Conservation (phyloP, 352 stramenopile species). For the Phytophthora pistaciae region DNA sequence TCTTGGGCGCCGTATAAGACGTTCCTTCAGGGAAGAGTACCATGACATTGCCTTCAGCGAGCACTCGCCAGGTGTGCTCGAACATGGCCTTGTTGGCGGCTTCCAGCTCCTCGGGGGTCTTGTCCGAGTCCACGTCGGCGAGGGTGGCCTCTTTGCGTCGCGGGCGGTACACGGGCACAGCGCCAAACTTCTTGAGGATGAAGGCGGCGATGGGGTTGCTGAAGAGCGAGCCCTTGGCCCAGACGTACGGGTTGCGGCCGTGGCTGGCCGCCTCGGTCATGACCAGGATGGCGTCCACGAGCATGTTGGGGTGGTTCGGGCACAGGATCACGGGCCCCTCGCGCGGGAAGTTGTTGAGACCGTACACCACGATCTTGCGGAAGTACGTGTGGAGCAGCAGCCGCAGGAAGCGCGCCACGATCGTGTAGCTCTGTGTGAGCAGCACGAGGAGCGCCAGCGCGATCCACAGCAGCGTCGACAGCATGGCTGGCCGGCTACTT, state of each 20-base stretch:
- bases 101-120: constrained; percentile 68
- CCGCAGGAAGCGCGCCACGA: constrained; percentile 72
- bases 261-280: constrained; percentile 71
- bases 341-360: constrained; percentile 81
- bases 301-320: constrained; percentile 87
- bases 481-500: constrained; percentile 21
- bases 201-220: constrained; percentile 54
- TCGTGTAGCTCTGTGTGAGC: constrained; percentile 60
- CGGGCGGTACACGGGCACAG: constrained; percentile 77
- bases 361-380: constrained; percentile 80
- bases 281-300: constrained; percentile 80
- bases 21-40: constrained; percentile 84
- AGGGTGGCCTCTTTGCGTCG: constrained; percentile 48
- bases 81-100: constrained; percentile 77
- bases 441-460: constrained; percentile 59
- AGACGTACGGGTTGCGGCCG: constrained; percentile 71
- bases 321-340: constrained; percentile 84
- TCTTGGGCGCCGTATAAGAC: constrained; percentile 83
- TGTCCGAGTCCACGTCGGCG: constrained; percentile 75
- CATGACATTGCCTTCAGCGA: constrained; percentile 73
- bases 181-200: constrained; percentile 59
- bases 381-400: constrained; percentile 82
- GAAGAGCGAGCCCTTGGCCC: constrained; percentile 84
- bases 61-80: constrained; percentile 72
- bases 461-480: constrained; percentile 54